These are phyloP conservation scores for Aegilops bicornis DNA, from an alignment of 176 grass and related monocot species.

Conservation along the genomic window DNA sequence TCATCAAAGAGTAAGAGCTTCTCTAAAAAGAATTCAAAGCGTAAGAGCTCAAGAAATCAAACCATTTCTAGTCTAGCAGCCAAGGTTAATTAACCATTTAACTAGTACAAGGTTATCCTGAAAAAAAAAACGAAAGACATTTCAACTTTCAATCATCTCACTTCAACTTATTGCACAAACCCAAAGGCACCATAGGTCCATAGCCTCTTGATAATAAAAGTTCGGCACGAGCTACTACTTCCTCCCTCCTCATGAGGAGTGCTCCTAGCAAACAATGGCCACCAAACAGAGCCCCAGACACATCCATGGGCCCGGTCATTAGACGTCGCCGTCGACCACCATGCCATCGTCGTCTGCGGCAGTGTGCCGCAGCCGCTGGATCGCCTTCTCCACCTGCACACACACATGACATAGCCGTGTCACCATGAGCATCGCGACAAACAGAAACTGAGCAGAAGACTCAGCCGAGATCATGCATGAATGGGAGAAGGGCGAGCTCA, in stretches of 20 bases:
- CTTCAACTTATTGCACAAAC: conserved; percentile 13
- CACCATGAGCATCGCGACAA: background rate
- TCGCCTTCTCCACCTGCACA: conserved; percentile 48
- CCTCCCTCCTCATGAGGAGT: background rate
- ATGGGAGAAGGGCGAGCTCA: background rate
- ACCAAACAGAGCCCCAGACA: background rate
- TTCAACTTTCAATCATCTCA: background rate
- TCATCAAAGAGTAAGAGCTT: no score
- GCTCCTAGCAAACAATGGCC: background rate
- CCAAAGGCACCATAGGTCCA: background rate
- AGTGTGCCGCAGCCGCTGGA: conserved; percentile 24
- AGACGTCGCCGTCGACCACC: background rate
- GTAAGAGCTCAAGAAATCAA: no score
- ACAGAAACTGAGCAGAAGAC: background rate
- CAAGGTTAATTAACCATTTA: no score
- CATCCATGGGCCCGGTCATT: background rate
- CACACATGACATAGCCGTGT: background rate
- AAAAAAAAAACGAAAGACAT: no score
- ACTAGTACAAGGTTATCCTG: background rate
- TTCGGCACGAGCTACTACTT: background rate
- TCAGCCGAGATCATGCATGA: background rate
- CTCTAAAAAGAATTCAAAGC: no score
- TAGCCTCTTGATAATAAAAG: background rate
- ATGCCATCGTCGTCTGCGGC: conserved; percentile 13
- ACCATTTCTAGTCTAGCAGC: no score